phyloP scores from a whole-genome alignment of 75 land plant species.

The Pinus taeda region DNA sequence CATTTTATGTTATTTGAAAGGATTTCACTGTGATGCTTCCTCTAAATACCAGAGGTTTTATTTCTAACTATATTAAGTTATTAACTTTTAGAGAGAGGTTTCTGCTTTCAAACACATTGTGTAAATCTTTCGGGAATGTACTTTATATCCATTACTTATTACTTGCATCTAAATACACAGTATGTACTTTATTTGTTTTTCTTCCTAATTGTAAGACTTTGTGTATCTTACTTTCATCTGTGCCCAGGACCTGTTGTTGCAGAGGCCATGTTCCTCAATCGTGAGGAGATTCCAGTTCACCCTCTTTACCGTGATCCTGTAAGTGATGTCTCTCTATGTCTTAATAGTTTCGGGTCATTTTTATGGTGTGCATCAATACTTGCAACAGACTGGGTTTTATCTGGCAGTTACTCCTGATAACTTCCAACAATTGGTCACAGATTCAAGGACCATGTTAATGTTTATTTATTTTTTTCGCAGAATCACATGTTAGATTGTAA shows the following conservation, averaged over 20 bases:
- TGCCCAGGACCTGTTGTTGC: slow-evolving; percentile 92
- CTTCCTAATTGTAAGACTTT: background rate
- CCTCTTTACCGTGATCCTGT: slow-evolving; percentile 96
- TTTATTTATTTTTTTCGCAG: background rate
- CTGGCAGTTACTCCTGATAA: background rate
- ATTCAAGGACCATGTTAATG: background rate
- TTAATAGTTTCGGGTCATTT: background rate
- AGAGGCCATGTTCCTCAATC: slow-evolving; percentile 93
- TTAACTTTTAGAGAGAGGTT: background rate
- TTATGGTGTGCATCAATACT: background rate
- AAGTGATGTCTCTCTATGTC: slow-evolving; percentile 22
- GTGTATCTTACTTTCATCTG: background rate
- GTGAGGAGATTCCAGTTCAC: slow-evolving; percentile 85
- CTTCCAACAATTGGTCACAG: background rate
- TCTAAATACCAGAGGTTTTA: background rate
- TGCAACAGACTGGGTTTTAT: background rate
- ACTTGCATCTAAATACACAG: background rate
- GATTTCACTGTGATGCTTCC: background rate
- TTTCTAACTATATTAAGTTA: background rate
- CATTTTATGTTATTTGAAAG: background rate
- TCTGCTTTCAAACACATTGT: background rate
- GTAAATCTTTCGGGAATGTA: background rate
- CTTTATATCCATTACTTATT: background rate
- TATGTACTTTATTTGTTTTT: background rate
- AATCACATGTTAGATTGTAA: background rate